Evolutionary conservation across 192 early-diverging fungal species (phyloP), one percentile per base, ranked within the genome.

Genomic region (Jimgerdemannia lactiflua): DNA sequence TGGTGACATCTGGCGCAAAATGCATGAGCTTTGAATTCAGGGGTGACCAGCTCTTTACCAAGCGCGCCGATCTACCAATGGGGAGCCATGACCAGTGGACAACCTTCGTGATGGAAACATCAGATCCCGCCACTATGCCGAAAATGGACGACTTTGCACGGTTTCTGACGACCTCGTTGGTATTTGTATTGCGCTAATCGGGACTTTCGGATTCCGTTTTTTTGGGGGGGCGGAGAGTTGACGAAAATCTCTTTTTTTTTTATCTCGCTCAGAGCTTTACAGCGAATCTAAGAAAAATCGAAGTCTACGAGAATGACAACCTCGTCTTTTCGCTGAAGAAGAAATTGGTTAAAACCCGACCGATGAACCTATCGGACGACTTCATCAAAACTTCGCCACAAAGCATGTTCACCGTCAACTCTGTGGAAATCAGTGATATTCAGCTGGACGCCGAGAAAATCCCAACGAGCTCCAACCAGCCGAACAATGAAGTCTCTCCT

Each of bases 21-120:
- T 93, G 91, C 70, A 94, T 96, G 93, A 94, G 88, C 0, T 97
- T 97, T 81, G 92, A 94, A 78, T 97, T 94, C 90, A 90, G 87
- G 68, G 93, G 92, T 3, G 95, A 97, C 82, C 93, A 94, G 79
- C 83, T 97, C 39, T 95, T 91, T 75, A 92, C 94, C 0, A 95
- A 95, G 74, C 83, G 89, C 42, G 92, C 84, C 7, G 71, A 74
- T 18, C 67, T 91, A 9, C 81, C 86, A n/a, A 77, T 83, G 17
- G 75, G 80, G 4, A 83, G 86, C 42, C 75, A 81, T 7, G 79
- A 81, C 3, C 64, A 73, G 9, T 90, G 90, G 89, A 96, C 96
- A 0, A 87, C 90, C 0, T 95, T 96, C 75, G 84, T 91, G 43
- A 83, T 97, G 79, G 87, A 89, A 69, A 71, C 93, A 66, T 88